phyloP scores from a whole-genome alignment of 2,329 filamentous ascomycete species.

The Penicillium capsulatum region DNA sequence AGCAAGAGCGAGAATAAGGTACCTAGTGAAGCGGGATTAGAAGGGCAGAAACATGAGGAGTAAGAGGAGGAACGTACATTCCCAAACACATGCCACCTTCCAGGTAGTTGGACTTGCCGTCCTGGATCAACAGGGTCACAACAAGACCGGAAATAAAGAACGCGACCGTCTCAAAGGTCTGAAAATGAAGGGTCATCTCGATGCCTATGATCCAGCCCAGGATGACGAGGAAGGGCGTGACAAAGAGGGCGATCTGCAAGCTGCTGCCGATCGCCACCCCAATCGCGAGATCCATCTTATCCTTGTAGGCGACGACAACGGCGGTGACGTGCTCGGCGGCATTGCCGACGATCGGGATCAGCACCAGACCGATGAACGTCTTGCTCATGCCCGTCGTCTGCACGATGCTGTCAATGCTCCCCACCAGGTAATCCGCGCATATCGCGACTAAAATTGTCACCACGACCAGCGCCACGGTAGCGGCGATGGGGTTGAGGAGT shows the following conservation, averaged over 20 bases:
- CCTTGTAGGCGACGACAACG: conserved; percentile 70
- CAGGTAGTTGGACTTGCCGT: conserved; percentile 79
- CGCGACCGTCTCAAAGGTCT: conserved; percentile 73
- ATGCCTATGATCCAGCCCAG: conserved; percentile 71
- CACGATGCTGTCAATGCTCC: conserved; percentile 69
- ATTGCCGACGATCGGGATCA: conserved; percentile 76
- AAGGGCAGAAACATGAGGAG: neutral
- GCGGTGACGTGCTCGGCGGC: conserved; percentile 79
- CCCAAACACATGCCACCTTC: conserved; percentile 69
- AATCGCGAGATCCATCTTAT: conserved; percentile 66
- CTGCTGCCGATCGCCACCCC: conserved; percentile 77
- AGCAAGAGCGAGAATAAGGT: conserved; percentile 45
- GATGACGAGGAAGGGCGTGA: conserved; percentile 75
- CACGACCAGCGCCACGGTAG: conserved; percentile 61
- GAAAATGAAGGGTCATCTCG: conserved; percentile 74
- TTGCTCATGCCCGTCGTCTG: conserved; percentile 67
- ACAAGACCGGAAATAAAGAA: conserved; percentile 73
- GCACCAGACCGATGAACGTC: conserved; percentile 74
- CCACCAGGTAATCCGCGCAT: conserved; percentile 73
- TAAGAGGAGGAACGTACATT: conserved; percentile 40
- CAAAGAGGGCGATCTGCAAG: conserved; percentile 76
- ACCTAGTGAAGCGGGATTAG: conserved; percentile 21
- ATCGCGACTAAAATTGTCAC: conserved; percentile 67
- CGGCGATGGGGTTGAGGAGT: conserved; percentile 60
- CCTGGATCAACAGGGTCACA: conserved; percentile 69